phyloP scores from a whole-genome alignment of 768 basidiomycete genomes.

The Leccinellum albellum region DNA sequence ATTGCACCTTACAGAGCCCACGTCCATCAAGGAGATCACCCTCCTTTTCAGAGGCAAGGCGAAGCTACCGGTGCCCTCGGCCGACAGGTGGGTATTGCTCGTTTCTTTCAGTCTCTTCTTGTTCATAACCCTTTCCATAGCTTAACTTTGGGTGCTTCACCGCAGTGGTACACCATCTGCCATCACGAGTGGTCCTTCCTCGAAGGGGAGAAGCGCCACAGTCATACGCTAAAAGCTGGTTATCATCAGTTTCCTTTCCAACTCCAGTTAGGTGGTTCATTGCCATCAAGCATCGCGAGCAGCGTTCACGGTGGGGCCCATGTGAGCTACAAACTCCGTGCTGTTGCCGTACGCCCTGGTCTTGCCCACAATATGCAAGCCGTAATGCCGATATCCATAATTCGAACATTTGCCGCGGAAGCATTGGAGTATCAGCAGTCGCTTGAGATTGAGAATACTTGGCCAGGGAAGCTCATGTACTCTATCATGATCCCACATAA shows the following conservation, averaged over 20 bases:
- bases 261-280: slow-evolving; percentile 76
- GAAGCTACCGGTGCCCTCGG: slow-evolving; percentile 53
- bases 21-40: slow-evolving; percentile 78
- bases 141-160: slow-evolving; percentile 26
- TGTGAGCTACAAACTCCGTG: slow-evolving; percentile 87
- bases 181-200: slow-evolving; percentile 93
- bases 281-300: slow-evolving; percentile 75
- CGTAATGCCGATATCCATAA: slow-evolving; percentile 56
- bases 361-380: slow-evolving; percentile 67
- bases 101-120: slow-evolving; percentile 1
- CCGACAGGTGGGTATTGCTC: slow-evolving; percentile 53
- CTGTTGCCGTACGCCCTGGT: slow-evolving; percentile 74
- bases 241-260: slow-evolving; percentile 91
- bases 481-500: slow-evolving; percentile 91
- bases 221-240: slow-evolving; percentile 94
- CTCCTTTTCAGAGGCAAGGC: slow-evolving; percentile 85
- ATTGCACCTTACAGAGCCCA: slow-evolving; percentile 76
- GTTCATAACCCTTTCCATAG: slow-evolving; percentile 9
- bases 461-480: slow-evolving; percentile 98
- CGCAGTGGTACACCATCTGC: slow-evolving; percentile 60
- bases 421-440: slow-evolving; percentile 96
- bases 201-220: slow-evolving; percentile 71
- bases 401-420: slow-evolving; percentile 73
- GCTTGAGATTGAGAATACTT: slow-evolving; percentile 93
- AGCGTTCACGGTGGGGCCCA: slow-evolving; percentile 54